A percentile compares a stretch with the other conserved stretches of the same genome.
These are phyloP conservation scores for Sanguinoderma infundibulare DNA, from an alignment of 1,284 basidiomycete species.

Conservation along the genomic window DNA sequence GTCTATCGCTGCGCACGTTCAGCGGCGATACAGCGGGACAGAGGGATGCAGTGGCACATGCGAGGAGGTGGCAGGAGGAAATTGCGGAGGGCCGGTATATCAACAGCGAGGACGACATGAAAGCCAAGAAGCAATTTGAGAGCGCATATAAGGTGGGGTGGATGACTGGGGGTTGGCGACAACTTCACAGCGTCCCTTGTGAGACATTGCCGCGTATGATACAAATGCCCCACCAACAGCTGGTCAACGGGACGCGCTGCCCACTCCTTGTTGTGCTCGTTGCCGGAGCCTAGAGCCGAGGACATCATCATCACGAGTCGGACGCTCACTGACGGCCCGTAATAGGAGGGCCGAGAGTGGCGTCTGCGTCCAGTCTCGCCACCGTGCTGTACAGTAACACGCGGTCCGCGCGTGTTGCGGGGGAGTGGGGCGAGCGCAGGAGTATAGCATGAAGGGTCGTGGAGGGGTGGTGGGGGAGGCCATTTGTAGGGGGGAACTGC, in stretches of 20 bases:
- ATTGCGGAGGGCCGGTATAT: conserved; percentile 13
- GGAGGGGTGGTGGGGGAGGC: neutral
- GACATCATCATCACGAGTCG: conserved; percentile 10
- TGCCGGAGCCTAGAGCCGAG: neutral
- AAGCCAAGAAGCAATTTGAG: neutral
- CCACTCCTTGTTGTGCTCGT: neutral
- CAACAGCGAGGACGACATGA: conserved; percentile 18
- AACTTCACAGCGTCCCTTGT: neutral
- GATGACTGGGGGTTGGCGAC: neutral
- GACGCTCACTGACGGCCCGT: conserved; percentile 11
- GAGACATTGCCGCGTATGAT: neutral
- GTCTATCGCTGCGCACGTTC: conserved; percentile 1
- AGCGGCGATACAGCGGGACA: conserved; percentile 25
- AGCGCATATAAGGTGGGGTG: conserved; percentile 3
- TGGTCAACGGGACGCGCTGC: conserved; percentile 2
- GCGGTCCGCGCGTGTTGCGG: conserved; percentile 12
- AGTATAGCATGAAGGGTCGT: conserved; percentile 14
- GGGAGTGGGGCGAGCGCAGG: neutral
- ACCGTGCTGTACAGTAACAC: conserved; percentile 15
- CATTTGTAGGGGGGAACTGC: neutral
- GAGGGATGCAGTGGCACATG: neutral
- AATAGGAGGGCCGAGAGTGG: conserved; percentile 13
- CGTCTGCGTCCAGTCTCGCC: conserved; percentile 3
- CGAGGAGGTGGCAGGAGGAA: neutral
- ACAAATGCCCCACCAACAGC: neutral